Base-by-base conservation (phyloP, 495 filamentous ascomycete genomes). In the Xylaria bambusicola region DNA sequence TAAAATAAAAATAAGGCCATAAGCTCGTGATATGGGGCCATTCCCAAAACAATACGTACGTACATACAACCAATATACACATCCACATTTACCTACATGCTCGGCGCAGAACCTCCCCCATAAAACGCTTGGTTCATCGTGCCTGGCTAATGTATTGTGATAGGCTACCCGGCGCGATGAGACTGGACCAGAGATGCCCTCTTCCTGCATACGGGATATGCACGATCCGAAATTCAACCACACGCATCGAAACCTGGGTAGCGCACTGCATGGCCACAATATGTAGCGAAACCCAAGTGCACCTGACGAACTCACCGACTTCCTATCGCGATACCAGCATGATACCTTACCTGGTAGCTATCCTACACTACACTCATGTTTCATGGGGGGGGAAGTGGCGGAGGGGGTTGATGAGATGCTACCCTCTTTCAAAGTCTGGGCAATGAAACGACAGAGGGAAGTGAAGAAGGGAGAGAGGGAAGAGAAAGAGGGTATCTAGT, bases 101-200 rank as follows among this genome's bases (percentile, higher is more conserved):
- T 36, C 2, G 21, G 13, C 20, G 41, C 21, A 48, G 18, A 40
- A 48, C 44, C 44, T 48, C 44, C 33, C 38, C 21, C 20, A 31
- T 47, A 12, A 57, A 47, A 26, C 15, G 21, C 31, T 24, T 40
- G 20, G 21, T 35, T 48, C 15, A 40, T 15, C 41, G 54, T 57
- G 44, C 42, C 54, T 57, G 42, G 23, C 42, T 57, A 57, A 57
- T 47, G 42, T 38, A 57, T 47, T 48, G 44, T 48, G 41, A 47
- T 47, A 57, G 29, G 54, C 54, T 38, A 40, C 42, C 54, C 42
- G 42, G 54, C 42, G 44, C 18, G 20, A 48, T 40, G 54, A 57
- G 42, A 57, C 42, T 57, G 54, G 54, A 40, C 42, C 31, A 57
- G 54, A 47, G 47, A 47, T 38, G 29, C 29, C 29, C 29, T 13